Conservation (phyloP, 768 basidiomycete genomes). For the Clathrus columnatus region DNA sequence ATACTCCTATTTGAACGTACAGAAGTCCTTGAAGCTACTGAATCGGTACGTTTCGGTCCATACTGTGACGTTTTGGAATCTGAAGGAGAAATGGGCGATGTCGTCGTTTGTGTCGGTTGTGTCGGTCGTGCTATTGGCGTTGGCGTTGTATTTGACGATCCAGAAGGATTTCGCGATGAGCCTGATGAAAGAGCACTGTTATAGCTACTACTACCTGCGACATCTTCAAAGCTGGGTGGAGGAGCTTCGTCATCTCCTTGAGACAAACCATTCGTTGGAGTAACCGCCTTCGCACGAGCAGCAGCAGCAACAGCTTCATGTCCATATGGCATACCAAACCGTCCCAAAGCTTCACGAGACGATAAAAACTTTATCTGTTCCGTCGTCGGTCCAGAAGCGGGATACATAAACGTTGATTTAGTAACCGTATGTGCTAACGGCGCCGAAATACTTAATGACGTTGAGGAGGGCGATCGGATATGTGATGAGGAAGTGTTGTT, state of each 20-base stretch:
- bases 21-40: neutral
- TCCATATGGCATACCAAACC: constrained; percentile 73
- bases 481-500: neutral
- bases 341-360: constrained; percentile 52
- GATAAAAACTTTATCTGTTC: constrained; percentile 62
- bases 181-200: too few species aligned
- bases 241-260: neutral
- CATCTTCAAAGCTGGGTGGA: neutral
- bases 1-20: neutral
- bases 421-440: constrained; percentile 67
- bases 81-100: neutral
- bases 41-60: neutral
- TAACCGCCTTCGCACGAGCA: neutral
- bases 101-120: too few species aligned
- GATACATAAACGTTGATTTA: constrained; percentile 65
- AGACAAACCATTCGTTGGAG: neutral
- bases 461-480: constrained; percentile 46
- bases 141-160: too few species aligned
- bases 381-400: constrained; percentile 34
- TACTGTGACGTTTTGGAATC: neutral
- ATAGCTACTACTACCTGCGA: too few species aligned
- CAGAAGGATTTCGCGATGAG: too few species aligned
- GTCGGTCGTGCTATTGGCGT: too few species aligned
- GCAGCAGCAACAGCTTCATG: constrained; percentile 57
- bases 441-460: constrained; percentile 64